Conservation (phyloP, 2,329 filamentous ascomycete species). For the Arthroderma sp. region DNA sequence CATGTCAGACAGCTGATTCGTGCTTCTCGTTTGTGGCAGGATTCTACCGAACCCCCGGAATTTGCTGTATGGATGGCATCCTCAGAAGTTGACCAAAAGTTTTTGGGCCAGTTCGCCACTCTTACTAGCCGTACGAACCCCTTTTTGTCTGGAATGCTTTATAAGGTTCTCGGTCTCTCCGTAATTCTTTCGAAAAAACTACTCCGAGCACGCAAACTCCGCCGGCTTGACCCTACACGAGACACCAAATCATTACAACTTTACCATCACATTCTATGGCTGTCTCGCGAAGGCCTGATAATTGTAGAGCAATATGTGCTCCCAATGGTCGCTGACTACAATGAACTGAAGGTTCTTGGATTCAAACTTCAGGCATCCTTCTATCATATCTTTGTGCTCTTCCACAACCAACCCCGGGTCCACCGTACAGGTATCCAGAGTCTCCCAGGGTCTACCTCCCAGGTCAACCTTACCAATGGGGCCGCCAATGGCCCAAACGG, state of each 20-base stretch:
- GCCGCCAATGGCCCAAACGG: conserved; percentile 15
- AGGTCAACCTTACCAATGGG: conserved; percentile 17
- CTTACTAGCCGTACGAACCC: conserved; percentile 65
- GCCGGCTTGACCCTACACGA: conserved; percentile 64
- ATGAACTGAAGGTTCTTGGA: conserved; percentile 75
- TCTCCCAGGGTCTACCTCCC: conserved; percentile 16
- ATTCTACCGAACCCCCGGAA: conserved; percentile 18
- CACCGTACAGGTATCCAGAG: conserved; percentile 44
- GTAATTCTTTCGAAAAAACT: conserved; percentile 77
- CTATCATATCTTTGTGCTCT: conserved; percentile 92
- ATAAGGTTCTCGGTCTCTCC: conserved; percentile 81
- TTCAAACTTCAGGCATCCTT: conserved; percentile 90
- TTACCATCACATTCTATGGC: conserved; percentile 87
- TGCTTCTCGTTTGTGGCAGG: conserved; percentile 13
- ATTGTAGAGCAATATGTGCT: conserved; percentile 78
- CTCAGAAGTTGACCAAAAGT: conserved; percentile 95
- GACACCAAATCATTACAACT: conserved; percentile 69
- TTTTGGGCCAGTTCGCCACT: conserved; percentile 76
- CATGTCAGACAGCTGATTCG: conserved; percentile 8
- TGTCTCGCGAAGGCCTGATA: conserved; percentile 77
- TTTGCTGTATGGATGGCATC: conserved; percentile 62
- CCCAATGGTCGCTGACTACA: conserved; percentile 65
- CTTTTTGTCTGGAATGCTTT: conserved; percentile 61
- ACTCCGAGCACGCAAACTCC: conserved; percentile 67
- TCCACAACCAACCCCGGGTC: conserved; percentile 78